These are phyloP conservation scores for Flaveria brownii DNA, from an alignment of 129 eudicot genomes.

Conservation along the genomic window DNA sequence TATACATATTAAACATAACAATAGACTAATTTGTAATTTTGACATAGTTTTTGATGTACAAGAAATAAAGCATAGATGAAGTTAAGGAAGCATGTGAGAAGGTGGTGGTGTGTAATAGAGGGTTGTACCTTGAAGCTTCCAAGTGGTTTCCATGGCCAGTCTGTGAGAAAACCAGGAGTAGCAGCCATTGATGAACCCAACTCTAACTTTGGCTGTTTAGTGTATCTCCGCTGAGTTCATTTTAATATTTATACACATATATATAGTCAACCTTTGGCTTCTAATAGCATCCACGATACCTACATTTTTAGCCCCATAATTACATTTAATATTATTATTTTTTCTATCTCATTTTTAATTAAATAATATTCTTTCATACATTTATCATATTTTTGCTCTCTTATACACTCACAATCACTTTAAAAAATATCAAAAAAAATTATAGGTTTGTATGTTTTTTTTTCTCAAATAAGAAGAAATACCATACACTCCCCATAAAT, in stretches of 20 bases:
- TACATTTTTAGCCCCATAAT: no score
- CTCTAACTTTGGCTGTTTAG: neutral
- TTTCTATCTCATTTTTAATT: no score
- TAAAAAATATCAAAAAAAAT: no score
- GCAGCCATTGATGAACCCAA: conserved; percentile 46
- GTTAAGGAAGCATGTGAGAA: neutral
- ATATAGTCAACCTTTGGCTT: neutral
- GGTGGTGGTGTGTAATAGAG: neutral
- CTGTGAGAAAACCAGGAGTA: conserved; percentile 61
- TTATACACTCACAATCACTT: no score
- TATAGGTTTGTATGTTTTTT: no score
- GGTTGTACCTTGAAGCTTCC: conserved; percentile 61
- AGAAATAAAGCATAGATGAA: neutral
- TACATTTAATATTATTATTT: no score
- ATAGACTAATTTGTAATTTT: neutral
- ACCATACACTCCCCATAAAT: no score
- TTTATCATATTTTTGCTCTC: no score
- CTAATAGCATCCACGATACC: no score
- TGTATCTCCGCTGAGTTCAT: neutral
- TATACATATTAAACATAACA: no score
- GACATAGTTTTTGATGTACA: conserved; percentile 3
- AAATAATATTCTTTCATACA: no score
- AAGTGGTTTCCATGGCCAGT: conserved; percentile 75
- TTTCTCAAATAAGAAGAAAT: no score
- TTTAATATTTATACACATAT: neutral